Evolutionary conservation across 2,329 filamentous ascomycete genomes (phyloP).

Genomic region (Exserohilum turcica): DNA sequence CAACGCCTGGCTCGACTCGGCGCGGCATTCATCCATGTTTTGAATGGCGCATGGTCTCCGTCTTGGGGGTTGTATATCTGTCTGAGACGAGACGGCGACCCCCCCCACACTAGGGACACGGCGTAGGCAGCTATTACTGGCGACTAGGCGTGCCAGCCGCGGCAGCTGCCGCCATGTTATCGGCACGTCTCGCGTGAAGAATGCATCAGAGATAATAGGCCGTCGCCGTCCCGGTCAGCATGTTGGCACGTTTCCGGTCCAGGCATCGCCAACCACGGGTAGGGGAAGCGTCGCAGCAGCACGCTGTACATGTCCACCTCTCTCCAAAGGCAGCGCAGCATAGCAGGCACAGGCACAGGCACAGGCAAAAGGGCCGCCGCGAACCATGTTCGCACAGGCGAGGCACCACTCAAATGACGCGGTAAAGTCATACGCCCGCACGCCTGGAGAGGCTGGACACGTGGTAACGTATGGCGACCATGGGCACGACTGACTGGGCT

Average conservation of each 20-base stretch:
- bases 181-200: constrained; percentile 2
- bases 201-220: not conserved
- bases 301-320: not conserved
- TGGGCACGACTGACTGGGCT: constrained; percentile 24
- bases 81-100: not conserved
- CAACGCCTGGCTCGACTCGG: constrained; percentile 16
- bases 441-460: constrained; percentile 36
- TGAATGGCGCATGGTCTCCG: constrained; percentile 3
- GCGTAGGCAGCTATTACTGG: not conserved
- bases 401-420: constrained; percentile 28
- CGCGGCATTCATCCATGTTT: constrained; percentile 19
- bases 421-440: constrained; percentile 36
- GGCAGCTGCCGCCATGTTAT: constrained; percentile 8
- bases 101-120: not conserved
- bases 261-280: not conserved
- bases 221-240: constrained; percentile 1
- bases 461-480: constrained; percentile 35
- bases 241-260: not conserved
- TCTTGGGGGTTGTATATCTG: not conserved
- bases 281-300: not conserved
- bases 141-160: not conserved
- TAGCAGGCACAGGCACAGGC: too few species aligned
- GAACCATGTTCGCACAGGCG: constrained; percentile 42
- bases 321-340: constrained; percentile 4
- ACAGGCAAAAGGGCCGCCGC: constrained; percentile 23